Conservation (phyloP, 257 asterid genomes). For the Gentiana straminea region DNA sequence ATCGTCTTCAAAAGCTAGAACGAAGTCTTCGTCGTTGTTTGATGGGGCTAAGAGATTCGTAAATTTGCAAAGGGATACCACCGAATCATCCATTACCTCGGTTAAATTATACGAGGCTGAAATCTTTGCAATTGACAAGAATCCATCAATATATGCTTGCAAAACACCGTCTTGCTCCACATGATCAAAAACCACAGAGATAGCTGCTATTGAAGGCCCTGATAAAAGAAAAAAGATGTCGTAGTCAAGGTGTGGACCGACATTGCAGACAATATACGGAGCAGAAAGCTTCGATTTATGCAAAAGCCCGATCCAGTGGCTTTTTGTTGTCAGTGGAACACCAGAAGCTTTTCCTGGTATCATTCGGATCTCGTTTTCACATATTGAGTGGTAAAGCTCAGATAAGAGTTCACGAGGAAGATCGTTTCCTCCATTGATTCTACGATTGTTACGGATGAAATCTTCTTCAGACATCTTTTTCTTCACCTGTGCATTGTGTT, state of each 20-base stretch:
- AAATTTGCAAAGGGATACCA: conserved; percentile 79
- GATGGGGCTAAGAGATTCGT: conserved; percentile 64
- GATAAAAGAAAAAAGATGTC: conserved; percentile 74
- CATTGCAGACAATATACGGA: conserved; percentile 50
- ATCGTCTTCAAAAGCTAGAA: conserved; percentile 70
- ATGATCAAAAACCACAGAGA: conserved; percentile 80
- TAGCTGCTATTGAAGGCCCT: conserved; percentile 83
- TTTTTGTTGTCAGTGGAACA: conserved; percentile 36
- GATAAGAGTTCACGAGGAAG: conserved; percentile 82
- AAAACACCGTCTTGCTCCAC: conserved; percentile 63
- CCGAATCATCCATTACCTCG: conserved; percentile 74
- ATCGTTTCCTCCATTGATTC: conserved; percentile 85
- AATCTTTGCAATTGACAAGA: conserved; percentile 68
- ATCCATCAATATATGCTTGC: conserved; percentile 73
- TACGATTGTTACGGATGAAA: conserved; percentile 78
- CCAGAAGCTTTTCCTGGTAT: conserved; percentile 59
- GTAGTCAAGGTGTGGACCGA: conserved; percentile 57
- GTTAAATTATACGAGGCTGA: conserved; percentile 55
- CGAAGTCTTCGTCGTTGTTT: conserved; percentile 49
- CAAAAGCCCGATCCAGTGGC: conserved; percentile 83
- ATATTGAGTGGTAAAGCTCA: conserved; percentile 73
- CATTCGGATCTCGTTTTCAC: conserved; percentile 83
- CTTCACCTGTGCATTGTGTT: conserved; percentile 86
- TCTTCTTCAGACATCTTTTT: conserved; percentile 95
- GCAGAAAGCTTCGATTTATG: conserved; percentile 63